Conservation (phyloP, 2,329 filamentous ascomycete genomes). For the Aureobasidium zeae region DNA sequence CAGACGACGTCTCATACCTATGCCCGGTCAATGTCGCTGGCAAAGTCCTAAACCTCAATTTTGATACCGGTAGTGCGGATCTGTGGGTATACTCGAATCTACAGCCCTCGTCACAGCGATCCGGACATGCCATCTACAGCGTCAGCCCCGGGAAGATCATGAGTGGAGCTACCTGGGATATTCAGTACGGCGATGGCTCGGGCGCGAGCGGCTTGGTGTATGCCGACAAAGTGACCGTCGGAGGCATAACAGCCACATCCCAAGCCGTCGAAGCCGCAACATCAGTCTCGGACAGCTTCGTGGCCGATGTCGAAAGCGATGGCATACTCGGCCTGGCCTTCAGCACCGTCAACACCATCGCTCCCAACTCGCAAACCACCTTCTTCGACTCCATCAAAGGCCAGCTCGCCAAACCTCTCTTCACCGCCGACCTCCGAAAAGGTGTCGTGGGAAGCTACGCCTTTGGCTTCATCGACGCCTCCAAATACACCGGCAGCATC, state of each 20-base stretch:
- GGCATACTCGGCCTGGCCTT: constrained; percentile 54
- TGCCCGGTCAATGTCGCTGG: constrained; percentile 54
- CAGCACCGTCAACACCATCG: constrained; percentile 49
- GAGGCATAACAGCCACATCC: constrained; percentile 46
- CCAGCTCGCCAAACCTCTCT: constrained; percentile 44
- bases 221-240: constrained; percentile 54
- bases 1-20: constrained; percentile 27
- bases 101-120: constrained; percentile 40
- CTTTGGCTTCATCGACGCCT: constrained; percentile 50
- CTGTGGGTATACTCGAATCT: constrained; percentile 60
- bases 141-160: constrained; percentile 40
- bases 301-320: constrained; percentile 44
- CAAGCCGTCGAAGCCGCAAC: constrained; percentile 60
- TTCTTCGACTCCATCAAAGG: constrained; percentile 52
- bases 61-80: constrained; percentile 63
- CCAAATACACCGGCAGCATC: constrained; percentile 50
- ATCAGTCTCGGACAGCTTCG: constrained; percentile 46
- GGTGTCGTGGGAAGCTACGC: constrained; percentile 44
- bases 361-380: constrained; percentile 42
- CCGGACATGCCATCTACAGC: constrained; percentile 51
- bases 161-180: constrained; percentile 47
- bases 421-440: constrained; percentile 50
- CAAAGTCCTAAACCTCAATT: constrained; percentile 55
- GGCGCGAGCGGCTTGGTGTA: constrained; percentile 58
- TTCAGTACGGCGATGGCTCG: constrained; percentile 57